phyloP scores from a whole-genome alignment of 148 eudicot genomes.

The Nepenthes gracilis region DNA sequence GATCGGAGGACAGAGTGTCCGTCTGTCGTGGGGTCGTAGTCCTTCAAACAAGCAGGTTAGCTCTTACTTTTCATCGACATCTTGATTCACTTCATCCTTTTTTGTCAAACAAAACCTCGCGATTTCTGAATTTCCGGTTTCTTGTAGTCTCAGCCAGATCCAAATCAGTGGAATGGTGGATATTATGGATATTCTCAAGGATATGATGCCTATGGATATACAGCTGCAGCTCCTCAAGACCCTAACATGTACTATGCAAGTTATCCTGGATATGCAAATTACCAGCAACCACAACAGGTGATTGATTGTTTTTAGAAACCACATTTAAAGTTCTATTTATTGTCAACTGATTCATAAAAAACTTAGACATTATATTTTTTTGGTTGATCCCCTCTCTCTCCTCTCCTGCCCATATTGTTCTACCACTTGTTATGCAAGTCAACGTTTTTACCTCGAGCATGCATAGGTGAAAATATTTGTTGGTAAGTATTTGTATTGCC shows the following conservation, averaged over 20 bases:
- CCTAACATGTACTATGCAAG: conserved; percentile 73
- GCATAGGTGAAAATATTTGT: too few species aligned
- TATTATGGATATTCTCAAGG: conserved; percentile 84
- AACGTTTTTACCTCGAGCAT: too few species aligned
- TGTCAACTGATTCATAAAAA: too few species aligned
- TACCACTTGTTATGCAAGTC: too few species aligned
- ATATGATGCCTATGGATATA: conserved; percentile 62
- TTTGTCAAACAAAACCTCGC: neutral
- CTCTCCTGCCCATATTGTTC: too few species aligned
- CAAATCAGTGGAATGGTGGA: conserved; percentile 52
- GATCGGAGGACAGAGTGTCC: conserved; percentile 61
- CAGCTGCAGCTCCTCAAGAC: conserved; percentile 58
- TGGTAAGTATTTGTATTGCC: too few species aligned
- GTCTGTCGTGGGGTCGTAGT: conserved; percentile 96
- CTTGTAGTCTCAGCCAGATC: conserved; percentile 48
- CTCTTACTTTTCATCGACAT: neutral
- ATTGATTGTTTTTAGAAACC: neutral
- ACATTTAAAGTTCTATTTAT: neutral
- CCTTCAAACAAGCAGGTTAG: conserved; percentile 77
- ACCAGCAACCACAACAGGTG: conserved; percentile 92
- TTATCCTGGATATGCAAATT: conserved; percentile 67
- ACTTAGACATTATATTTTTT: too few species aligned
- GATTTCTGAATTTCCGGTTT: neutral
- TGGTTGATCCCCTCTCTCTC: too few species aligned
- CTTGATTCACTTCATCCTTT: neutral